phyloP scores from a whole-genome alignment of 345 rosid species.

The Salix purpurea region DNA sequence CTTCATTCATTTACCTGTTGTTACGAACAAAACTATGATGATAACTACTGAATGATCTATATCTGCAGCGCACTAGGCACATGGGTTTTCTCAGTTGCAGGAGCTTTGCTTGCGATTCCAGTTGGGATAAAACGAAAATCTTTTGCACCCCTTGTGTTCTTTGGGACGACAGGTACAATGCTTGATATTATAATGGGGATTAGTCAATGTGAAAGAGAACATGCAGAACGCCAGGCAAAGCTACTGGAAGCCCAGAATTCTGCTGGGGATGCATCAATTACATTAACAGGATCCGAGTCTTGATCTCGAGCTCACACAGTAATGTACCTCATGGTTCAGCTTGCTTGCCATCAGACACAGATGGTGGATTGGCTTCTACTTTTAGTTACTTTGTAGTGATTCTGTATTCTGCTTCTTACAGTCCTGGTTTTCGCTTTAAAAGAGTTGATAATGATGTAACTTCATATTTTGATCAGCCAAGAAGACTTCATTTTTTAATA shows the following conservation, averaged over 20 bases:
- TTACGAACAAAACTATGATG: not conserved
- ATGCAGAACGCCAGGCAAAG: conserved; percentile 91
- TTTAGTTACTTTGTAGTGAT: not conserved
- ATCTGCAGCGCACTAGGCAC: conserved; percentile 81
- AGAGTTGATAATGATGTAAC: not conserved
- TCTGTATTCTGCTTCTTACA: not conserved
- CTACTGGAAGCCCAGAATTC: conserved; percentile 62
- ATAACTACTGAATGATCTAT: conserved; percentile 10
- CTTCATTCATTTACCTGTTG: not conserved
- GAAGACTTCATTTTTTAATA: not conserved
- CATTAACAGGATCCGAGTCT: conserved; percentile 13
- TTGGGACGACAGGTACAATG: conserved; percentile 97
- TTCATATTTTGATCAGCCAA: not conserved
- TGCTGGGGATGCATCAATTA: conserved; percentile 23
- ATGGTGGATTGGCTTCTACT: not conserved
- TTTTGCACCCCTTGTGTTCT: conserved; percentile 82
- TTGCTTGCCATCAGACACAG: not conserved
- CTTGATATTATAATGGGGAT: conserved; percentile 86
- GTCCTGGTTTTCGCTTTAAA: not conserved
- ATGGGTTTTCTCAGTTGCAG: conserved; percentile 84
- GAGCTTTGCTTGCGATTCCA: conserved; percentile 86
- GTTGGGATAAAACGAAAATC: conserved; percentile 89
- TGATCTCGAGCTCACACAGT: not conserved
- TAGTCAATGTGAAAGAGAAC: conserved; percentile 88
- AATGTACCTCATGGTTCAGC: not conserved